Percentiles rank a stretch among this genome's conserved stretches.
These are phyloP conservation scores for Cyclotella choctawhatcheeana DNA, from an alignment of 108 stramenopile genomes.

Conservation along the genomic window DNA sequence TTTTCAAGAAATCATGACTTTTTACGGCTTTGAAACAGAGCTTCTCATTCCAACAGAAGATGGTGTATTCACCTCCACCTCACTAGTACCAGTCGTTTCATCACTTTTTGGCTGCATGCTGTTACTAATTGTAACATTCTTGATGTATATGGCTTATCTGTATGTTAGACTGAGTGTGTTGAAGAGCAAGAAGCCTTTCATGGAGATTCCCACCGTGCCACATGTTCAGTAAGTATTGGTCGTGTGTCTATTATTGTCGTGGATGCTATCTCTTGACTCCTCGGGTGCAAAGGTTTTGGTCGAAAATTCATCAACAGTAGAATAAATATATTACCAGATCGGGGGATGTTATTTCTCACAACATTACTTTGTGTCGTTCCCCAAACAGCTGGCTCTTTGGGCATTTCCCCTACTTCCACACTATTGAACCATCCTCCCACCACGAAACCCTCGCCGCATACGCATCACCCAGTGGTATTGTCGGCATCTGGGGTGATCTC, in stretches of 20 bases:
- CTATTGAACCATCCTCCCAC: conserved; percentile 3
- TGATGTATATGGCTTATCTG: neutral
- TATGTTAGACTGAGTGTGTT: neutral
- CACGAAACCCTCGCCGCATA: neutral
- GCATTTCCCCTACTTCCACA: conserved; percentile 11
- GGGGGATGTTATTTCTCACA: no score
- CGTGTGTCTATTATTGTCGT: neutral
- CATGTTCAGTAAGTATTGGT: neutral
- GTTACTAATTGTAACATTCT: neutral
- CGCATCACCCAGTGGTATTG: conserved; percentile 24
- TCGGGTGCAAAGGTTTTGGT: no score
- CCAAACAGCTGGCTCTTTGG: conserved; percentile 20
- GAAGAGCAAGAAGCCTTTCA: neutral
- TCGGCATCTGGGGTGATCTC: conserved; percentile 15
- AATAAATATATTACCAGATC: no score
- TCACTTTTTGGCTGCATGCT: no score
- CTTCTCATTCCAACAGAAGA: no score
- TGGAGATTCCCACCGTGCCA: neutral
- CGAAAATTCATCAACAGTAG: no score
- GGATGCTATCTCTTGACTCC: neutral
- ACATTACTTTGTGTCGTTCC: neutral
- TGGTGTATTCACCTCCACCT: no score
- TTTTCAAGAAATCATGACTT: no score
- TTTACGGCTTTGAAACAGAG: no score
- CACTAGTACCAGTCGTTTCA: no score